phyloP scores from a whole-genome alignment of 163 green algal genomes.

The Scenedesmus sp. region DNA sequence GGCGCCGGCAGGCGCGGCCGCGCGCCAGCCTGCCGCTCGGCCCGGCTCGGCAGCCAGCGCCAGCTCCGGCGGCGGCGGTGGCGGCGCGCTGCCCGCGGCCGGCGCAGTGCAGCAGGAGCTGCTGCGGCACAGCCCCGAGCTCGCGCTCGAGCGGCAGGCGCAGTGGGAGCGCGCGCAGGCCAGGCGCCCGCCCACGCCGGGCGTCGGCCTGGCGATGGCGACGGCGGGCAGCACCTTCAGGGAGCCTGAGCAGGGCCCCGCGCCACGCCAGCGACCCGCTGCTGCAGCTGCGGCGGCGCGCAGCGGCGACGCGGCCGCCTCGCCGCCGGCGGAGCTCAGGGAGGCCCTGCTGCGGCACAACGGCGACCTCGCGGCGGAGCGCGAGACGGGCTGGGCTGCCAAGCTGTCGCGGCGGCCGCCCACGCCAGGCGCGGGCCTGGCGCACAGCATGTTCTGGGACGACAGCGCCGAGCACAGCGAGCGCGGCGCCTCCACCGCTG shows the following conservation, averaged over 20 bases:
- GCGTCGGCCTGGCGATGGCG: neutral
- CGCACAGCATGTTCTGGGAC: conserved; percentile 17
- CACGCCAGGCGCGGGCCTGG: neutral
- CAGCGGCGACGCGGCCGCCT: no score
- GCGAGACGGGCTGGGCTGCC: conserved; percentile 2
- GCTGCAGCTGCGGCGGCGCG: no score
- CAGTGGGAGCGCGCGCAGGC: conserved; percentile 12
- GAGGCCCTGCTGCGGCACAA: conserved; percentile 22
- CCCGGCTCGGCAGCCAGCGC: neutral
- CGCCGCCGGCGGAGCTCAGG: no score
- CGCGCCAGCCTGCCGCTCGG: no score
- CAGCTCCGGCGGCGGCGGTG: neutral
- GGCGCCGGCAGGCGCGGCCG: no score
- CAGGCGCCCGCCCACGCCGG: neutral
- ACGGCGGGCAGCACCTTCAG: no score
- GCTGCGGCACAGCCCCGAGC: conserved; percentile 14
- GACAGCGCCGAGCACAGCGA: neutral
- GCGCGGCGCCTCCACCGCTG: neutral
- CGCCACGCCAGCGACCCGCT: no score
- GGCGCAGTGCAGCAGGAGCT: neutral
- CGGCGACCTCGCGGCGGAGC: conserved; percentile 8
- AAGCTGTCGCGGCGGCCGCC: neutral
- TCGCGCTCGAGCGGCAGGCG: conserved; percentile 19
- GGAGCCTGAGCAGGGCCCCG: no score
- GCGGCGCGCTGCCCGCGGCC: neutral